These are phyloP conservation scores for Nigrograna mackinnonii DNA, from an alignment of 2,329 filamentous ascomycete genomes.

Conservation along the genomic window DNA sequence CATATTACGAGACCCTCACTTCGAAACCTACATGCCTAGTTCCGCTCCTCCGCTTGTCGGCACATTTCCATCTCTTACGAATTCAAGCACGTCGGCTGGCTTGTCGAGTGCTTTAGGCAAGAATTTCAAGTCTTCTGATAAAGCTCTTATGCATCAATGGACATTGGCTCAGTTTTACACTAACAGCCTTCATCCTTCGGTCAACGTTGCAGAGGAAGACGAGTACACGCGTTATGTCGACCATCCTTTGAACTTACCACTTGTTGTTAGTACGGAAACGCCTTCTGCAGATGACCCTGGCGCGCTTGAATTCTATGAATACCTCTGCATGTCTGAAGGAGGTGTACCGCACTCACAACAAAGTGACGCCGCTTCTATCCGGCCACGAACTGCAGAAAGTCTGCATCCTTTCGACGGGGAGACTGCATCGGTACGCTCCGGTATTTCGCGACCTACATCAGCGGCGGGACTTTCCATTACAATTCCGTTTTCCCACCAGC, in stretches of 20 bases:
- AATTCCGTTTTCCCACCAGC: constrained; percentile 35
- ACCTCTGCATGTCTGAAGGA: constrained; percentile 63
- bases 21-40: constrained; percentile 30
- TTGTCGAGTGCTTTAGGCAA: constrained; percentile 22
- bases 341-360: constrained; percentile 1
- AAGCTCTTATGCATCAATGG: constrained; percentile 82
- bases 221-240: constrained; percentile 88
- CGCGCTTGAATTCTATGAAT: constrained; percentile 75
- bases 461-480: constrained; percentile 17
- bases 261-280: constrained; percentile 73
- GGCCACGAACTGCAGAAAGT: background rate
- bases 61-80: constrained; percentile 26
- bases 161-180: constrained; percentile 84
- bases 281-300: constrained; percentile 53
- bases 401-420: constrained; percentile 22
- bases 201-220: constrained; percentile 74
- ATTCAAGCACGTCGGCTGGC: constrained; percentile 29
- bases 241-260: constrained; percentile 85
- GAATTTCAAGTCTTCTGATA: constrained; percentile 64
- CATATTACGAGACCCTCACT: constrained; percentile 46
- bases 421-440: constrained; percentile 23
- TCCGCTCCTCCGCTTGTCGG: constrained; percentile 17
- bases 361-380: background rate
- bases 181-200: constrained; percentile 82
- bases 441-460: constrained; percentile 24